phyloP scores from a whole-genome alignment of 1,284 basidiomycete genomes.

The Cutaneotrichosporon curvatum region DNA sequence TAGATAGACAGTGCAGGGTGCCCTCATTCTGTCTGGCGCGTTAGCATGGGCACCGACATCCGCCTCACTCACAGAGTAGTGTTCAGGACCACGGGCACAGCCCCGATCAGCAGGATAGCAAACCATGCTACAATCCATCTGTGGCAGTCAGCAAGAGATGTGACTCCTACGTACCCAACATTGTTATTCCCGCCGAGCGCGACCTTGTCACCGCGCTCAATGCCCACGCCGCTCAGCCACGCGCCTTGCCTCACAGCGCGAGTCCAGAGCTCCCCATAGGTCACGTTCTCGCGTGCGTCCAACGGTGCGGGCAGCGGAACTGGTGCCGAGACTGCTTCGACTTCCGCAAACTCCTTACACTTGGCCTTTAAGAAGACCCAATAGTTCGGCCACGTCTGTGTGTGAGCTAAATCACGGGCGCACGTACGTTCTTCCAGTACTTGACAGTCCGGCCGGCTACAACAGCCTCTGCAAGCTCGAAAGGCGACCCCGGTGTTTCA shows the following conservation, averaged over 20 bases:
- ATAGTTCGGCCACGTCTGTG: neutral
- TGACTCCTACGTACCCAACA: slow-evolving; percentile 17
- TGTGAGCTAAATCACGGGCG: neutral
- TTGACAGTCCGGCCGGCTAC: slow-evolving; percentile 21
- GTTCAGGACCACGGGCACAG: slow-evolving; percentile 33
- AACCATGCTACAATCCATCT: slow-evolving; percentile 36
- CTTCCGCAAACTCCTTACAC: slow-evolving; percentile 18
- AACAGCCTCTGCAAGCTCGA: slow-evolving; percentile 28
- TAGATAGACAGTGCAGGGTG: slow-evolving; percentile 27
- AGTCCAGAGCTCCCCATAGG: slow-evolving; percentile 19
- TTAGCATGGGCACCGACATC: neutral
- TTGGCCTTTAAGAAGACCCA: slow-evolving; percentile 7
- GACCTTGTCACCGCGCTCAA: slow-evolving; percentile 26
- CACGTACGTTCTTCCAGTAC: slow-evolving; percentile 35
- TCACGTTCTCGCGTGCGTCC: slow-evolving; percentile 3
- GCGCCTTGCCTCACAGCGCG: slow-evolving; percentile 19
- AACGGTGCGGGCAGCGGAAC: neutral
- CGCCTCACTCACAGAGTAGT: slow-evolving; percentile 26
- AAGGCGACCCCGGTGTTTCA: slow-evolving; percentile 20
- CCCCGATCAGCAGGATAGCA: slow-evolving; percentile 37
- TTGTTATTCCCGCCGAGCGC: slow-evolving; percentile 35
- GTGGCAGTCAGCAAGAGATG: neutral
- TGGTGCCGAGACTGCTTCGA: slow-evolving; percentile 33
- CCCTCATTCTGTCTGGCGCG: slow-evolving; percentile 10
- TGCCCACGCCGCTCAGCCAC: slow-evolving; percentile 28